Evolutionary conservation across 495 filamentous ascomycete genomes (phyloP), one percentile per base, ranked within the genome.

Genomic region (Amphirosellinia nigrospora): DNA sequence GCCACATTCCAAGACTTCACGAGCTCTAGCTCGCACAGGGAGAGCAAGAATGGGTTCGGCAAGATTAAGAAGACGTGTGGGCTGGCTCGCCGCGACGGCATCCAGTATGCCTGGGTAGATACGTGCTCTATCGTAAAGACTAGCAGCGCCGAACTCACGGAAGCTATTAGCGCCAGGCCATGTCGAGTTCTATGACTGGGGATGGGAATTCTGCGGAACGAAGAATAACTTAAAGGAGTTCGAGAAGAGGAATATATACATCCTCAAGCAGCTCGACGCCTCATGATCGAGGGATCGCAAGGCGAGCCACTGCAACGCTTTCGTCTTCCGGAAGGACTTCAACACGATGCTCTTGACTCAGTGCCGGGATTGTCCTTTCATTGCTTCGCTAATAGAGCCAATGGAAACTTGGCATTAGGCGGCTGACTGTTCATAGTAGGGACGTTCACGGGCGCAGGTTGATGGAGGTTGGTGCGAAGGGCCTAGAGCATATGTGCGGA

Each of bases 71-170:
- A 3, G 28, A 58, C 62, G 8, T 73, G 70, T 28, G 30, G 67
- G 41, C 38, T 59, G 41, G 70, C 56, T 21, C 28, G 36, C 8
- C n/a, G 21, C 3, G 60, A 73, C 61, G 70, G 67, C 15, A 63
- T 74, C 30, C 8, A 41, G 19, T 76, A 76, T 61, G 64, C 38
- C 11, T 76, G 70, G 75, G 66, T 78, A 19, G 75, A 74, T 39
- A 78, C 74, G 15, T 76, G 70, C 43, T 78, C 72, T 60, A 78
- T 76, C 64, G 68, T 76, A 59, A 78, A 76, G 58, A 68, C 48
- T 3, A 77, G 73, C 66, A 75, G 69, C 36, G 71, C 75, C 38
- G 75, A 77, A 58, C 66, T 77, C 13, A 65, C 56, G 3, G 71
- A 77, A 58, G 73, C 73, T 30, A 66, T 66, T 21, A 66, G n/a